Evolutionary conservation across 345 rosid species (phyloP).

Genomic region (Bruguiera gymnorhiza): DNA sequence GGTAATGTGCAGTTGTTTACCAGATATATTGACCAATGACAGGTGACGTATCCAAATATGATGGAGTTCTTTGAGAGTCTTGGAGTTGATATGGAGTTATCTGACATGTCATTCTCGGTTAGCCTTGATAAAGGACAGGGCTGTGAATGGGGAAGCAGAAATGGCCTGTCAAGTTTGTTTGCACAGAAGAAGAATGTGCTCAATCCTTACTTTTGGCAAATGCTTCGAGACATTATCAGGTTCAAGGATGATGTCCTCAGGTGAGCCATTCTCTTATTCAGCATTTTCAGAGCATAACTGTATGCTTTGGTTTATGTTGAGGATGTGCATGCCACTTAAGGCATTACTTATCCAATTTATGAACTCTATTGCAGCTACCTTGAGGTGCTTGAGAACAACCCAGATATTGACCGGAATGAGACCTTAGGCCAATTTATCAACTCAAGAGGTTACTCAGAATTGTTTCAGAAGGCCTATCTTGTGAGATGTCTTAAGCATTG

Average conservation of each 20-base stretch:
- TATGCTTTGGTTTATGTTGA: too few relatives aligned
- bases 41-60: conserved; percentile 96
- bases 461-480: conserved; percentile 83
- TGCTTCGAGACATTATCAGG: conserved; percentile 65
- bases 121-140: conserved; percentile 74
- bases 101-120: conserved; percentile 84
- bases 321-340: too few relatives aligned
- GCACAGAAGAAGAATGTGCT: conserved; percentile 61
- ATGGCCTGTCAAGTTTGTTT: conserved; percentile 66
- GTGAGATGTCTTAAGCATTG: conserved; percentile 37
- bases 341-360: too few relatives aligned
- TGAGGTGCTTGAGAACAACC: conserved; percentile 60
- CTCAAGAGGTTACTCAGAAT: conserved; percentile 65
- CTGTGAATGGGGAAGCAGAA: conserved; percentile 91
- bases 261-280: conserved; percentile 17
- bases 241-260: conserved; percentile 64
- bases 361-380: conserved; percentile 42
- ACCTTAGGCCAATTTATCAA: conserved; percentile 66
- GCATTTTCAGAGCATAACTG: not conserved
- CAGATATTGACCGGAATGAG: conserved; percentile 54
- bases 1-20: too few relatives aligned
- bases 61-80: conserved; percentile 80
- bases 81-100: conserved; percentile 73
- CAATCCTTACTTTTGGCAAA: conserved; percentile 75
- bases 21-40: not conserved